These are phyloP conservation scores for Kwoniella pini DNA, from an alignment of 768 basidiomycete species.

Conservation along the genomic window DNA sequence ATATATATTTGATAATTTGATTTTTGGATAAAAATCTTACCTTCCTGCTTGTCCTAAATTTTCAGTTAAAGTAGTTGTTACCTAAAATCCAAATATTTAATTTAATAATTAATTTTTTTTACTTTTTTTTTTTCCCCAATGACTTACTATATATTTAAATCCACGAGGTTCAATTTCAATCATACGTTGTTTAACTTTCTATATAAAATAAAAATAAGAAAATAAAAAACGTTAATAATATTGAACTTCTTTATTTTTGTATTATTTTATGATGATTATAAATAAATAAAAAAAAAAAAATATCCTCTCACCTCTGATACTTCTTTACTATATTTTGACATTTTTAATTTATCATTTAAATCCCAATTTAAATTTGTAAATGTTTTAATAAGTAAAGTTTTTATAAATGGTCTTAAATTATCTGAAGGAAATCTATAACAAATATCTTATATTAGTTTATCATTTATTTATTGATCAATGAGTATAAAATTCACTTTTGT, in stretches of 20 bases:
- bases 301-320: slow-evolving; percentile 46
- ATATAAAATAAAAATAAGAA: neutral
- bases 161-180: slow-evolving; percentile 44
- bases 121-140: too few species aligned
- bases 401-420: slow-evolving; percentile 37
- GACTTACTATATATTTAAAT: slow-evolving; percentile 47
- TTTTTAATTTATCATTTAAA: slow-evolving; percentile 26
- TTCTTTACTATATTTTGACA: slow-evolving; percentile 37
- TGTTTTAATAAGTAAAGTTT: slow-evolving; percentile 28
- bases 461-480: too few species aligned
- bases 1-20: slow-evolving; percentile 40
- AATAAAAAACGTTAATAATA: neutral
- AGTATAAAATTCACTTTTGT: slow-evolving; percentile 10
- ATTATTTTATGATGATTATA: too few species aligned
- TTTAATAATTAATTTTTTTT: too few species aligned
- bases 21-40: too few species aligned
- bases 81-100: too few species aligned
- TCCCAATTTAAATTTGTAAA: slow-evolving; percentile 34
- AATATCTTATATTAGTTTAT: neutral
- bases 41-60: slow-evolving; percentile 48
- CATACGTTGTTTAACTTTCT: slow-evolving; percentile 47
- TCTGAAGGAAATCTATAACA: slow-evolving; percentile 60
- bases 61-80: slow-evolving; percentile 42
- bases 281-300: too few species aligned
- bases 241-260: too few species aligned